Evolutionary conservation across 73 alveolate genomes (phyloP), one percentile per base, ranked within the genome.

Genomic region (Paramecium bursaria): DNA sequence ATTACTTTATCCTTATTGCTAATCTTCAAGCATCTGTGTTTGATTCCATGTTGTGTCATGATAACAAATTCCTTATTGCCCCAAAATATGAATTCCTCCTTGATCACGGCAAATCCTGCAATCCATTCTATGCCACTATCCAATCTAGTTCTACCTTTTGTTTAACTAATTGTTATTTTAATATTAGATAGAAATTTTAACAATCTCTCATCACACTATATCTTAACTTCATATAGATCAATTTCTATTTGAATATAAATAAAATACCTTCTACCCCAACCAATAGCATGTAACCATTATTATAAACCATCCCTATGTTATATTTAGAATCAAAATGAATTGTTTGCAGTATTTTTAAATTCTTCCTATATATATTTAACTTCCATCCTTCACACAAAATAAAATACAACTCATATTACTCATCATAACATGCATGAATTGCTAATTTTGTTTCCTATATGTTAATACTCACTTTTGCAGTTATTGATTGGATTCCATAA

Each of bases 251-350:
- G 23, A 19, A 51, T 30, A 26, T 27, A 57, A 50, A 57, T 26
- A 13, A 5, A 30, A 10, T 57, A 57, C 76, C 76, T 57, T 57
- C 76, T 10, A 57, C 27, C 17, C 76, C 76, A 19, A 57, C 27
- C 19, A 57, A 26, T 42, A 57, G 33, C 9, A 57, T n/a, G 33
- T 57, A 50, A 57, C 76, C 76, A 57, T 31, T 57, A 30, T 30
- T 30, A n/a, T 57, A 57, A 30, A 30, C 51, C 26, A 57, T 27
- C 33, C 76, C 76, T 0, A 57, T 50, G 2, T 48, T 57, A 7
- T 57, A 57, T 57, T 57, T 57, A 30, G 76, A 57, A 57, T 57
- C 76, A 57, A 57, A 57, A 5, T 57, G 27, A 23, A 57, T 57
- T 0, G 51, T 25, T 19, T 57, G 27, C 13, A 57, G 17, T 14